Percentiles rank a stretch among this genome's conserved stretches.
Evolutionary conservation across 2,329 filamentous ascomycete species (phyloP).

Genomic region (Elsinoe perseae): DNA sequence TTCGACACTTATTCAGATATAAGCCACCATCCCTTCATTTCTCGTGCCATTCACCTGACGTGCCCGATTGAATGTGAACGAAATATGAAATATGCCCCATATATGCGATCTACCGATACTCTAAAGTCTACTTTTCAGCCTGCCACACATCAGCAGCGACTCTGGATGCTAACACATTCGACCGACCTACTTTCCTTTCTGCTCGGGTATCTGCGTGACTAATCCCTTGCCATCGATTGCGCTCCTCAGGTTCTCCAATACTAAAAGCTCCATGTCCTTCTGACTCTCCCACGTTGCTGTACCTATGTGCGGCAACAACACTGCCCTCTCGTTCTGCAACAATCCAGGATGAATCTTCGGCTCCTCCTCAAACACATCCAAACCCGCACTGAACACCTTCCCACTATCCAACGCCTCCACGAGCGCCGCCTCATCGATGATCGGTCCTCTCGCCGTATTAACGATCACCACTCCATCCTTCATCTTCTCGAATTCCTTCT

Average conservation of each 20-base stretch:
- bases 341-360: constrained; percentile 47
- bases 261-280: constrained; percentile 54
- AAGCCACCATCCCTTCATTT: not conserved
- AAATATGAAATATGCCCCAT: not conserved
- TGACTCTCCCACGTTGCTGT: constrained; percentile 54
- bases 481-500: constrained; percentile 44
- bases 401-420: constrained; percentile 47
- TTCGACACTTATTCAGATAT: not conserved
- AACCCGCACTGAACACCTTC: constrained; percentile 47
- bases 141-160: not conserved
- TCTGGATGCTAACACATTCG: not conserved
- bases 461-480: constrained; percentile 51
- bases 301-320: constrained; percentile 54
- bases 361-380: constrained; percentile 54
- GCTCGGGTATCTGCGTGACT: constrained; percentile 54
- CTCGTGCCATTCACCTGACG: not conserved
- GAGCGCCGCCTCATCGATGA: constrained; percentile 51
- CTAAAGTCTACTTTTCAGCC: constrained; percentile 12
- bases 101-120: not conserved
- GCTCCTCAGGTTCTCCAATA: constrained; percentile 50
- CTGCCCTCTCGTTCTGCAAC: constrained; percentile 42
- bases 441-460: constrained; percentile 51
- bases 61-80: not conserved
- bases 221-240: constrained; percentile 51
- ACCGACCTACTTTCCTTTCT: constrained; percentile 36